These are phyloP conservation scores for Penicillium argentinense DNA, from an alignment of 495 filamentous ascomycete genomes.

Conservation along the genomic window DNA sequence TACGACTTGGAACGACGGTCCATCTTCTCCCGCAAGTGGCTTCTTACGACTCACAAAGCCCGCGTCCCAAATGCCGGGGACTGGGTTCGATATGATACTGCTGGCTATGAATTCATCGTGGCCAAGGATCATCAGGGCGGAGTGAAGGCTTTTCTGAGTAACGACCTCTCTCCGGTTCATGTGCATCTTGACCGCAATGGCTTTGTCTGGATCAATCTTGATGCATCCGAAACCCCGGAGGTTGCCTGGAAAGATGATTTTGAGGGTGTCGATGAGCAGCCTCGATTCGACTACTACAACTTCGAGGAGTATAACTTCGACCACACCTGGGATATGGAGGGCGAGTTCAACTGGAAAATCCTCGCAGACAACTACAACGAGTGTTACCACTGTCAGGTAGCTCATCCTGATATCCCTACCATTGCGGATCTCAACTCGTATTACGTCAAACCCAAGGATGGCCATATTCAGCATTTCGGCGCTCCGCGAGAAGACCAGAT, in stretches of 20 bases:
- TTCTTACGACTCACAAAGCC: constrained; percentile 48
- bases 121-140: constrained; percentile 39
- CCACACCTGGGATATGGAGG: constrained; percentile 48
- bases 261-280: constrained; percentile 39
- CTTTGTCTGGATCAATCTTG: constrained; percentile 52
- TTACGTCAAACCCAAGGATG: constrained; percentile 38
- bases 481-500: constrained; percentile 37
- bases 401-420: constrained; percentile 45
- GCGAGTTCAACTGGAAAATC: constrained; percentile 52
- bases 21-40: constrained; percentile 51
- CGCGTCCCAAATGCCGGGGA: constrained; percentile 45
- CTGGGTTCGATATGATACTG: constrained; percentile 43
- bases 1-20: constrained; percentile 48
- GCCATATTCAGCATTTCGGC: constrained; percentile 43
- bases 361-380: constrained; percentile 53
- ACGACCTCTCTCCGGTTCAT: constrained; percentile 38
- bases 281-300: constrained; percentile 40
- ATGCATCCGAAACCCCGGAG: constrained; percentile 32
- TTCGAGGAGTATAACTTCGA: constrained; percentile 48
- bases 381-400: constrained; percentile 52
- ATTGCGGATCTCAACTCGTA: constrained; percentile 45
- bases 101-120: constrained; percentile 48
- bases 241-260: constrained; percentile 45
- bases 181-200: constrained; percentile 45
- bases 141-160: constrained; percentile 50